Evolutionary conservation across 805 yeast species (phyloP).

Genomic region (Clavispora phyllophila): DNA sequence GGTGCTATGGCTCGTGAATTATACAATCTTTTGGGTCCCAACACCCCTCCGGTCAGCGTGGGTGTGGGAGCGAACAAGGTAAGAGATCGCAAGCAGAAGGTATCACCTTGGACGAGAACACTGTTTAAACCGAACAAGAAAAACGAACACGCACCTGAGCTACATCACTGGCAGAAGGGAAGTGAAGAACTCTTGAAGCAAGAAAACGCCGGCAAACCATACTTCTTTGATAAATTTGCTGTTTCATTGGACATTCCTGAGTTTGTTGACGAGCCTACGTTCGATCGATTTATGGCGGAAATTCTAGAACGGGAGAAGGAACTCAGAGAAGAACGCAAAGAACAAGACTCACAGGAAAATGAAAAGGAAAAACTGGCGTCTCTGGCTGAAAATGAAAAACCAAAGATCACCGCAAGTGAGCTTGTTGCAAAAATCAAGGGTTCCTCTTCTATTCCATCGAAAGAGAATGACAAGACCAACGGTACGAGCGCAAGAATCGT

Average conservation of each 20-base stretch:
- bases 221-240: constrained; percentile 72
- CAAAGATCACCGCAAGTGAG: constrained; percentile 1
- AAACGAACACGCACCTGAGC: constrained; percentile 37
- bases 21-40: constrained; percentile 83
- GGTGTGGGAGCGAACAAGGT: constrained; percentile 30
- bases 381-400: not conserved
- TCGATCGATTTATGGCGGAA: constrained; percentile 44
- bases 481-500: not conserved
- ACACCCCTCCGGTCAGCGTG: constrained; percentile 73
- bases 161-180: constrained; percentile 88
- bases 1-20: constrained; percentile 87
- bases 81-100: constrained; percentile 62
- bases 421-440: constrained; percentile 1
- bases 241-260: constrained; percentile 64
- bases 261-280: constrained; percentile 57
- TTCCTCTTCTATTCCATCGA: constrained; percentile 1
- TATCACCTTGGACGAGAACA: constrained; percentile 78
- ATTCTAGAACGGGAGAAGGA: constrained; percentile 23
- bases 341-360: constrained; percentile 7
- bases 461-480: not conserved
- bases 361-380: not conserved
- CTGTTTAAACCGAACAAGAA: constrained; percentile 52
- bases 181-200: constrained; percentile 41
- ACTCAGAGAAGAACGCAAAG: constrained; percentile 2
- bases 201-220: constrained; percentile 37